A percentile compares a stretch with the other conserved stretches of the same genome.
Evolutionary conservation across 371 early-diverging fungal species (phyloP).

Genomic region (Rhizopus stolonifer): DNA sequence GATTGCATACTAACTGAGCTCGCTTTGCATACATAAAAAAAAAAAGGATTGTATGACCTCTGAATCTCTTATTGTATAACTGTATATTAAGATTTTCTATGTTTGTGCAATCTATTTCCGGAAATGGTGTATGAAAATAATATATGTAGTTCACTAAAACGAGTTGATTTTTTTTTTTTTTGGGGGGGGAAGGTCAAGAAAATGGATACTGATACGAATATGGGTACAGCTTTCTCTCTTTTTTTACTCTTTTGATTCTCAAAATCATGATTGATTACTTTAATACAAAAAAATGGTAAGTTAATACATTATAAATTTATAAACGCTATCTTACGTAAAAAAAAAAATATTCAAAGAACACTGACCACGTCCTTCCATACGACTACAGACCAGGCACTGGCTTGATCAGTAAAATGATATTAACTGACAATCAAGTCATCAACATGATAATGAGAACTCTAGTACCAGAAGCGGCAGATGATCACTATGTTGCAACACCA

Average conservation of each 20-base stretch:
- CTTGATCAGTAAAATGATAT: slow-evolving; percentile 14
- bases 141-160: too few species aligned
- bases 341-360: slow-evolving; percentile 1
- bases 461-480: slow-evolving; percentile 18
- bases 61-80: too few species aligned
- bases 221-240: not conserved
- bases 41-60: too few species aligned
- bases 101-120: too few species aligned
- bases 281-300: not conserved
- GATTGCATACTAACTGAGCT: too few species aligned
- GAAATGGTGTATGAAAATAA: too few species aligned
- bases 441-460: slow-evolving; percentile 5
- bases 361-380: slow-evolving; percentile 1
- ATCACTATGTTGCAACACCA: slow-evolving; percentile 10
- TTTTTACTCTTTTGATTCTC: slow-evolving; percentile 1
- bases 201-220: too few species aligned
- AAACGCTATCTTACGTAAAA: too few species aligned
- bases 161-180: too few species aligned
- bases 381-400: slow-evolving; percentile 14
- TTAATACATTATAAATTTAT: not conserved
- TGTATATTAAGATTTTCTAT: too few species aligned
- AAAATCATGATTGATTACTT: not conserved
- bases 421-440: slow-evolving; percentile 14
- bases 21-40: too few species aligned
- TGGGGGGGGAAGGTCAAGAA: too few species aligned